Conservation (phyloP, 1,284 basidiomycete genomes). For the Fistulina hepatica region DNA sequence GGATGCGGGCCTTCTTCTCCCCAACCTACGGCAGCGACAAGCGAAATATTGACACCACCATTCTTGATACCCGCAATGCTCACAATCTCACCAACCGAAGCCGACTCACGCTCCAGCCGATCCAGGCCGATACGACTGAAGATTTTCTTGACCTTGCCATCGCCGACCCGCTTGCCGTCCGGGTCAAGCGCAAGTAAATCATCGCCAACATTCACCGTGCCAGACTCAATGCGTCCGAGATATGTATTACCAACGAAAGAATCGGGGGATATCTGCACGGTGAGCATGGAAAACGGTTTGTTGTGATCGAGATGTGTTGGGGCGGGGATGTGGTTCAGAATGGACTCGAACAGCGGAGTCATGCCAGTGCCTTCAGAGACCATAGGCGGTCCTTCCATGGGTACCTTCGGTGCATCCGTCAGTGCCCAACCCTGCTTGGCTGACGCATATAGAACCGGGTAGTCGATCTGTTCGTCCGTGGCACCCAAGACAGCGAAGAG, state of each 20-base stretch:
- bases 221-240: conserved; percentile 34
- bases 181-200: conserved; percentile 28
- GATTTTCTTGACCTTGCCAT: conserved; percentile 37
- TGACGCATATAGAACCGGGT: conserved; percentile 36
- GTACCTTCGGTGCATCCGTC: conserved; percentile 17
- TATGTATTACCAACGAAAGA: conserved; percentile 35
- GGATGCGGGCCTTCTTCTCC: conserved; percentile 28
- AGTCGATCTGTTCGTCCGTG: conserved; percentile 38
- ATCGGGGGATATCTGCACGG: conserved; percentile 35
- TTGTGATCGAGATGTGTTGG: conserved; percentile 28
- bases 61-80: conserved; percentile 35
- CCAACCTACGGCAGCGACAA: conserved; percentile 33
- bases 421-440: conserved; percentile 39
- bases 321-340: conserved; percentile 31
- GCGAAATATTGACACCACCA: conserved; percentile 33
- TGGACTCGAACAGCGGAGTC: conserved; percentile 33
- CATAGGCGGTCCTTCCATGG: conserved; percentile 6
- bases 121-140: conserved; percentile 30
- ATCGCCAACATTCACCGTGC: conserved; percentile 28
- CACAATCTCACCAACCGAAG: conserved; percentile 35
- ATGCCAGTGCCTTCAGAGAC: conserved; percentile 20
- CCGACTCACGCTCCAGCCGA: conserved; percentile 28
- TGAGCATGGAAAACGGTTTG: conserved; percentile 37
- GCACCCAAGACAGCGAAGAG: conserved; percentile 37
- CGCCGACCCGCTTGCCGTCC: conserved; percentile 32